Conservation (phyloP, 768 basidiomycete species). For the Serendipita sp. region DNA sequence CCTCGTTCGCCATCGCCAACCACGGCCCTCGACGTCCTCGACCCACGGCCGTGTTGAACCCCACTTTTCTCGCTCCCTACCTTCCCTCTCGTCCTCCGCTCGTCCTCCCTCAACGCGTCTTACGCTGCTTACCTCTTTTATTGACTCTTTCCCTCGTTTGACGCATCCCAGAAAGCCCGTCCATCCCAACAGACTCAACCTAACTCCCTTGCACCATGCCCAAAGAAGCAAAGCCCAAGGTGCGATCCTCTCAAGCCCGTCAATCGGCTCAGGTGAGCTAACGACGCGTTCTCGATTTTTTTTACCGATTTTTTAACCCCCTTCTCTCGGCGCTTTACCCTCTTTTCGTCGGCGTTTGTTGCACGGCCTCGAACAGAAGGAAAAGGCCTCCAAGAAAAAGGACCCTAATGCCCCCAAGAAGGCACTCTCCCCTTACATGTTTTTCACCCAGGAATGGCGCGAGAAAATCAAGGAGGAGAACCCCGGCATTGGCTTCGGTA, state of each 20-base stretch:
- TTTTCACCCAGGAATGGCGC: slow-evolving; percentile 94
- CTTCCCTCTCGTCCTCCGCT: too few species aligned
- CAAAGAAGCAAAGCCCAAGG: slow-evolving; percentile 58
- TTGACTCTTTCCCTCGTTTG: not conserved
- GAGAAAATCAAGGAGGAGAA: slow-evolving; percentile 92
- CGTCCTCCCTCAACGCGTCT: not conserved
- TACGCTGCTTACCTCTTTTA: not conserved
- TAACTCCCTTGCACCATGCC: slow-evolving; percentile 36
- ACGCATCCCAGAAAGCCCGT: not conserved
- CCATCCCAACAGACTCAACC: not conserved
- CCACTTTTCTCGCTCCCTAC: not conserved
- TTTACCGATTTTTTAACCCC: not conserved
- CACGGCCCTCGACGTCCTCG: not conserved
- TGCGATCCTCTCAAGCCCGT: slow-evolving; percentile 21
- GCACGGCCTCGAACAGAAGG: slow-evolving; percentile 28
- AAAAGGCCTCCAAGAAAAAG: slow-evolving; percentile 35
- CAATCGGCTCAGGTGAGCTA: slow-evolving; percentile 9
- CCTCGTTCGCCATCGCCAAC: too few species aligned
- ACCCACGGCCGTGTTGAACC: not conserved
- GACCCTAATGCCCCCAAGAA: slow-evolving; percentile 81
- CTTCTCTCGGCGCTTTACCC: not conserved
- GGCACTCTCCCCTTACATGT: slow-evolving; percentile 94
- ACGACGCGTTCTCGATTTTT: not conserved
- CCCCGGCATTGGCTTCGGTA: slow-evolving; percentile 86
- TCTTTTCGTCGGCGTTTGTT: slow-evolving; percentile 1